Conservation (phyloP, 768 basidiomycete genomes). For the Agaricus bisporus region DNA sequence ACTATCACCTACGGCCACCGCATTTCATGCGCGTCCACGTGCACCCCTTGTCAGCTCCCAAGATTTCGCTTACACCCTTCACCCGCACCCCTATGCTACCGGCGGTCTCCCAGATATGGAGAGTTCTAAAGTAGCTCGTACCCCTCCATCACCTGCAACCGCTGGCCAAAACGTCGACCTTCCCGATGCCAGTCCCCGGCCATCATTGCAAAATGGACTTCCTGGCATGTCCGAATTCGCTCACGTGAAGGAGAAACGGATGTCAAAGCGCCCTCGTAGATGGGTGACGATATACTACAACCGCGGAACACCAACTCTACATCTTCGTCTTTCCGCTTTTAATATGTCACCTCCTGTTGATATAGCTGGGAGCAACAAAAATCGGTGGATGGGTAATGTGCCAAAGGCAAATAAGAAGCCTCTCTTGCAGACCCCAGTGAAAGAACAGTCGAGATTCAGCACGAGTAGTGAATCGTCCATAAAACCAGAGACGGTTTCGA, state of each 20-base stretch:
- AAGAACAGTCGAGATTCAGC: conserved; percentile 4
- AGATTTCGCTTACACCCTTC: not conserved
- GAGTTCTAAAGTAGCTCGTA: not conserved
- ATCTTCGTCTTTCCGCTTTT: conserved; percentile 49
- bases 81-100: conserved; percentile 1
- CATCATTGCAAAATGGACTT: not conserved
- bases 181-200: not conserved
- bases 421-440: conserved; percentile 4
- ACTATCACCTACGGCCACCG: conserved; percentile 38
- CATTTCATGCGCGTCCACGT: conserved; percentile 30
- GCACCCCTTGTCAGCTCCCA: conserved; percentile 11
- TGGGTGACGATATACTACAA: conserved; percentile 47
- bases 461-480: not conserved
- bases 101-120: not conserved
- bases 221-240: conserved; percentile 11
- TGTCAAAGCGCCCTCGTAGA: conserved; percentile 19
- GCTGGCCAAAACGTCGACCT: not conserved
- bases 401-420: conserved; percentile 10
- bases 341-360: conserved; percentile 33
- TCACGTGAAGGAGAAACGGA: conserved; percentile 1
- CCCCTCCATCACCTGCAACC: not conserved
- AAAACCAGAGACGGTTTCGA: not conserved
- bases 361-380: conserved; percentile 21
- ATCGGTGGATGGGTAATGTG: conserved; percentile 15
- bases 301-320: conserved; percentile 42